Base-by-base conservation (phyloP, 139 green algal species). In the Nannochloris sp. region DNA sequence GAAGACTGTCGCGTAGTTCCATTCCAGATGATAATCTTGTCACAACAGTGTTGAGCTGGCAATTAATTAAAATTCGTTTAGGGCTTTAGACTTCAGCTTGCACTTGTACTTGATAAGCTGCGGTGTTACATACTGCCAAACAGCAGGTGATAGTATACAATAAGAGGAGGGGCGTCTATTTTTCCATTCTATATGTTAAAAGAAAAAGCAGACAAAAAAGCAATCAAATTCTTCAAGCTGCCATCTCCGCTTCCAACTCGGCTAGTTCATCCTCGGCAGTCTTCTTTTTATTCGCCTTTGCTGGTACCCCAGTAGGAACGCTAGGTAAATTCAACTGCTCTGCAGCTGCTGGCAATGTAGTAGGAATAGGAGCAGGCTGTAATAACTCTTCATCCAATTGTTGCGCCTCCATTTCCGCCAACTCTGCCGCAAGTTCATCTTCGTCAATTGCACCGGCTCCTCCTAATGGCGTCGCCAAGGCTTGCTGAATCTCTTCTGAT, bases 401-500 rank as follows among this genome's bases (percentile, higher is more conserved):
- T 24, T 57, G 14, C 32, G 30, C 79, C 64, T 83, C 77, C 24
- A 88, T 67, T 59, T 95, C 89, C 13, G 71, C 76, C 47, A 90
- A 70, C 12, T 65, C 59, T 32, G 30, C 56, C 14, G 14, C 59
- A 15, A 97, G 73, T 42, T 97, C 90, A 60, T 89, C 85, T 58
- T 92, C 84, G 46, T 96, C 89, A 12, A 95, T 68, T 31, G 91
- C 84, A 4, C 76, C 84, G 1, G 71, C 81, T 30, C 72, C 33
- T 29, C 89, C 89, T 14, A 89, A 77, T 35, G 88, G 87, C 57
- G 88, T 71, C 10, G 64, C 84, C 42, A 98, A 77, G 4, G 85
- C 89, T 38, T 97, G 83, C 62, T 96, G 82, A 59, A 99, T 92
- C 60, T 94, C 78, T 19, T 77, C 70, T 87, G 97, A 93, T 67